Evolutionary conservation across 345 rosid species (phyloP).

Genomic region (Aquilaria malaccensis): DNA sequence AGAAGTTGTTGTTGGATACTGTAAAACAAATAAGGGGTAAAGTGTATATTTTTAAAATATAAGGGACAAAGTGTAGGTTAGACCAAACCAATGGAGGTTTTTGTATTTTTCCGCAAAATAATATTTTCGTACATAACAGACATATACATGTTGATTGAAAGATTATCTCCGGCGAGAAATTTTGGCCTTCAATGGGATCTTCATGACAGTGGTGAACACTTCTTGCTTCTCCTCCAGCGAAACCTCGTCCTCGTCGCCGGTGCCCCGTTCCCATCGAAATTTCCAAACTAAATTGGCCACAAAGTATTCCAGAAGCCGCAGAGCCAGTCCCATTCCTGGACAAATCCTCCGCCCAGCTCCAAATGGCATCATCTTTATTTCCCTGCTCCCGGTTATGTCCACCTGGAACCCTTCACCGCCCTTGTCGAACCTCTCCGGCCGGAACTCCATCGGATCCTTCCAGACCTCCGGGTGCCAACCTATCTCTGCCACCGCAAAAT

Average conservation of each 20-base stretch:
- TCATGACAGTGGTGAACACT: not conserved
- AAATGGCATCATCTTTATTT: constrained; percentile 1
- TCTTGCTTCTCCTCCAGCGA: constrained; percentile 6
- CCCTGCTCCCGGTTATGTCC: not conserved
- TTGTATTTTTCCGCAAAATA: too few species aligned
- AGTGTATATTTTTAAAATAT: too few species aligned
- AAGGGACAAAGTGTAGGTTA: too few species aligned
- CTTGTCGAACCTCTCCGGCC: constrained; percentile 1
- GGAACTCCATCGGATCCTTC: constrained; percentile 14
- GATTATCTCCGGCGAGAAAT: too few species aligned
- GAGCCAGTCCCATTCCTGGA: not conserved
- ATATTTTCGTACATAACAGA: too few species aligned
- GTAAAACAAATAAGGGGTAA: too few species aligned
- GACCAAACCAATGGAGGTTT: too few species aligned
- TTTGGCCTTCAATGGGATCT: not conserved
- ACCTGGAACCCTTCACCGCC: not conserved
- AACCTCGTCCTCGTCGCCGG: not conserved
- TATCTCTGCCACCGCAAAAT: constrained; percentile 8
- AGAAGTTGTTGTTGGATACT: too few species aligned
- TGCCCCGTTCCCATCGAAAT: not conserved
- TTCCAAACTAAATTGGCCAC: too few species aligned
- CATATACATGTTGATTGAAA: too few species aligned
- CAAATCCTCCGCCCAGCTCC: constrained; percentile 1
- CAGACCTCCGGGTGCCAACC: constrained; percentile 23
- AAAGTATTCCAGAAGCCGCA: not conserved